Conservation (phyloP, 768 basidiomycete species). For the Exsudoporus frostii region DNA sequence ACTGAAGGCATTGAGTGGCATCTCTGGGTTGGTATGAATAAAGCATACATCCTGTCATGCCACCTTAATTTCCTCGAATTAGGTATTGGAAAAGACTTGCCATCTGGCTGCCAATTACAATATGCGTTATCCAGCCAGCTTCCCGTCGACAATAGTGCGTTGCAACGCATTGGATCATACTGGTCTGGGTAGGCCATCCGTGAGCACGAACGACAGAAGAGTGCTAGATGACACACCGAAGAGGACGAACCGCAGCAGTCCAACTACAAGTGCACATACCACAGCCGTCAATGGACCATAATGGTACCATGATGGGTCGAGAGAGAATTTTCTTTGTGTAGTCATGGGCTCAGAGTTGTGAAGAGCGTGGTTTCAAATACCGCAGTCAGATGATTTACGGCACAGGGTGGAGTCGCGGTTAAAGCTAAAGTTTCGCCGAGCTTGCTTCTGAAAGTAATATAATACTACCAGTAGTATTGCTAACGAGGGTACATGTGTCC, state of each 20-base stretch:
- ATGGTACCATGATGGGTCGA: slow-evolving; percentile 52
- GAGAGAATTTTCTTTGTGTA: slow-evolving; percentile 28
- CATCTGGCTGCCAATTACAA: slow-evolving; percentile 86
- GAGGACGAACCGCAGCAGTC: slow-evolving; percentile 41
- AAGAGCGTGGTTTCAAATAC: not conserved
- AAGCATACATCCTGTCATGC: slow-evolving; percentile 71
- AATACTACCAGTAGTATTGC: not conserved
- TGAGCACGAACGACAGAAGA: slow-evolving; percentile 6
- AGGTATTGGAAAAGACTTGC: slow-evolving; percentile 35
- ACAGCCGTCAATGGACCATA: slow-evolving; percentile 40
- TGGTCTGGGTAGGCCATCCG: slow-evolving; percentile 45
- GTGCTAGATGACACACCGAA: slow-evolving; percentile 36
- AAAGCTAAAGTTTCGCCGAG: too few relatives aligned
- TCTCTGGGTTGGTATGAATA: slow-evolving; percentile 58
- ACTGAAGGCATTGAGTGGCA: slow-evolving; percentile 51
- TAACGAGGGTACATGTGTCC: not conserved
- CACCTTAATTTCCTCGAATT: slow-evolving; percentile 5
- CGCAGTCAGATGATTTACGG: not conserved
- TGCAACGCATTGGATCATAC: slow-evolving; percentile 70
- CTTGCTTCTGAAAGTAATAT: not conserved
- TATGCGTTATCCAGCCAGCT: slow-evolving; percentile 70
- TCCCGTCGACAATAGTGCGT: slow-evolving; percentile 65
- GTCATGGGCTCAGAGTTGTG: slow-evolving; percentile 18
- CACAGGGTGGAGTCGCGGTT: not conserved
- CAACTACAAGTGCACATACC: slow-evolving; percentile 40